Evolutionary conservation across 768 basidiomycete species (phyloP), one percentile per base, ranked within the genome.

Genomic region (Chalciporus sphaerocephalus): DNA sequence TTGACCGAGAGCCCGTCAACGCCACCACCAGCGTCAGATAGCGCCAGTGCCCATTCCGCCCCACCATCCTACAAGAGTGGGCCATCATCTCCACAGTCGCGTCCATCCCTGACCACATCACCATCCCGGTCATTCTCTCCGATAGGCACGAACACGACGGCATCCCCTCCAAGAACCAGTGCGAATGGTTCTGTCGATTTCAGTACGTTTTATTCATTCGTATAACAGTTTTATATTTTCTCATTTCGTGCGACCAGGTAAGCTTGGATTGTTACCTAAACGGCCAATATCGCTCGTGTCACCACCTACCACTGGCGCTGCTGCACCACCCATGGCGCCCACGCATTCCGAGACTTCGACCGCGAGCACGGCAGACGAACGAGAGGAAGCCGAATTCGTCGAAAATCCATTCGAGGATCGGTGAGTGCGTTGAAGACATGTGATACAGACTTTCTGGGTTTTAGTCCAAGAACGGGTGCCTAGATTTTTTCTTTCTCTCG

Each of bases 321-420:
- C 41, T 0, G 41, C 50, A 4, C 45, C 53, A 12, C 48, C 48
- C 20, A 21, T 51, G 30, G 50, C 40, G 2, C 4, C 38, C 15
- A 36, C 51, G 4, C 40, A 48, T 35, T 52, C 53, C 13, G 43
- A 47, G 54, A 50, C 52, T 5, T 48, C 55, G 22, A 37, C 56
- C 42, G 62, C 70, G 20, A 54, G 51, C 11, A 51, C 50, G 20
- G 38, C 55, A 42, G 65, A 73, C 20, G 69, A 73, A 33, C 69
- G 74, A 6, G 80, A 81, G 44, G 81, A 78, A n/a, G 56, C 85
- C 53, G 85, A 86, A 62, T 87, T 85, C 61, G 74, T 76, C 4
- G 83, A 86, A 72, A 86, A 80, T 54, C 85, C 85, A 27, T 88
- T 88, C 49, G 84, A 87, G 46, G 82, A 85, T 27, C 50, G 24